phyloP scores from a whole-genome alignment of 345 rosid genomes.

The Eucalyptus regnans region DNA sequence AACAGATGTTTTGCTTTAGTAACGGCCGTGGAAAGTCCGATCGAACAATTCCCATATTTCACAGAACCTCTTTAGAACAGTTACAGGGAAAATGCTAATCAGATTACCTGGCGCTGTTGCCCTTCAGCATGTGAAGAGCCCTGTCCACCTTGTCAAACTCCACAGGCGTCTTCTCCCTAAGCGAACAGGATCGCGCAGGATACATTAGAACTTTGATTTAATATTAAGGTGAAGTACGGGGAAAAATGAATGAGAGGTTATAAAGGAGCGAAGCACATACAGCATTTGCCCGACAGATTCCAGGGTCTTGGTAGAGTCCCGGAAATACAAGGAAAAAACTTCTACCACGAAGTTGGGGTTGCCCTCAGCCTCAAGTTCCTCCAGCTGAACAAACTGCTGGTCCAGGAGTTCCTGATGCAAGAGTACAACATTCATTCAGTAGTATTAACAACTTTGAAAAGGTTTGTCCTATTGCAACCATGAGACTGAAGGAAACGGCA shows the following conservation, averaged over 20 bases:
- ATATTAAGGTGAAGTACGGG: neutral
- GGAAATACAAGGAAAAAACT: slow-evolving; percentile 1
- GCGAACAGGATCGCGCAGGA: neutral
- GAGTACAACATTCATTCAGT: neutral
- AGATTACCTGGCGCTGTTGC: slow-evolving; percentile 6
- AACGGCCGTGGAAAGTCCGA: neutral
- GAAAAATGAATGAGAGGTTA: neutral
- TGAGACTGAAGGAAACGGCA: neutral
- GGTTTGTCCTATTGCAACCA: neutral
- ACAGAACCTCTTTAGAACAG: neutral
- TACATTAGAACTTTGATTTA: neutral
- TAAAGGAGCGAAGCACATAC: neutral
- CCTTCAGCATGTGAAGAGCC: slow-evolving; percentile 6
- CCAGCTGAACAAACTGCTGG: slow-evolving; percentile 7
- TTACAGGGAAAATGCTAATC: neutral
- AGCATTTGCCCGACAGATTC: neutral
- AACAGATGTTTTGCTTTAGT: neutral
- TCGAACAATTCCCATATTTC: neutral
- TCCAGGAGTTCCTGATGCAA: slow-evolving; percentile 15
- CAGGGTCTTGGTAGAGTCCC: slow-evolving; percentile 2
- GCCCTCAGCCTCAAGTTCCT: slow-evolving; percentile 1
- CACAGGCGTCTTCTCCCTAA: slow-evolving; percentile 1
- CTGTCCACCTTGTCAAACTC: neutral
- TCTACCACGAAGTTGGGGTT: slow-evolving; percentile 17
- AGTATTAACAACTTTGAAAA: neutral